These are phyloP conservation scores for Phoenix dactylifera DNA, from an alignment of 176 grass and related monocot species.

Conservation along the genomic window DNA sequence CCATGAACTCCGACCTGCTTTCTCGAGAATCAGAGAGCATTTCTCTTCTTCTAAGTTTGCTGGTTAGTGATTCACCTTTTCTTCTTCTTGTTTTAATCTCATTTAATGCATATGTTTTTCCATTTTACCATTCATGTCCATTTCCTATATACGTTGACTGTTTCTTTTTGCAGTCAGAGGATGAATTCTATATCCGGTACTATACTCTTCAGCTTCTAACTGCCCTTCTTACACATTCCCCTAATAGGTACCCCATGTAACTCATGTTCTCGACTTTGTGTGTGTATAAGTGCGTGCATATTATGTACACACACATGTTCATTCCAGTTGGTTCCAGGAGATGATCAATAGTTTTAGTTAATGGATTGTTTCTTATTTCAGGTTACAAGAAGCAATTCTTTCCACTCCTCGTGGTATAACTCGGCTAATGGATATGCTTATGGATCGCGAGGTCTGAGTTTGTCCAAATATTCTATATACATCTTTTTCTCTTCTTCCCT, in stretches of 20 bases:
- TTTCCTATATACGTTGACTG: constrained; percentile 1
- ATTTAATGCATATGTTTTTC: too few species aligned
- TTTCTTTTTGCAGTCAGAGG: constrained; percentile 70
- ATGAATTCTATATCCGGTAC: constrained; percentile 97
- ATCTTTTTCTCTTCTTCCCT: constrained; percentile 1
- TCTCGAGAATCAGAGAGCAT: constrained; percentile 92
- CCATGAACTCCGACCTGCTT: constrained; percentile 81
- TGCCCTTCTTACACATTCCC: constrained; percentile 81
- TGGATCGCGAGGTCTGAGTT: constrained; percentile 83
- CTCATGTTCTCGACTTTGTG: too few species aligned
- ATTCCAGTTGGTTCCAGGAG: constrained; percentile 13
- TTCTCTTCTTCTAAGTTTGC: constrained; percentile 79
- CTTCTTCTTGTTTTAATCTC: constrained; percentile 7
- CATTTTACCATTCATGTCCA: not conserved
- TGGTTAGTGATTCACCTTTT: constrained; percentile 42
- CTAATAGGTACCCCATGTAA: constrained; percentile 57
- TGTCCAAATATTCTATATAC: constrained; percentile 3
- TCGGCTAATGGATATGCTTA: constrained; percentile 98
- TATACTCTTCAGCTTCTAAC: constrained; percentile 98
- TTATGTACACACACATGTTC: too few species aligned
- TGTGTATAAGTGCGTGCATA: too few species aligned
- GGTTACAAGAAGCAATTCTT: constrained; percentile 93
- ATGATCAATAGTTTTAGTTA: constrained; percentile 16
- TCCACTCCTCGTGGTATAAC: constrained; percentile 98
- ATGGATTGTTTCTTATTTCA: constrained; percentile 33